Evolutionary conservation across 805 yeast genomes (phyloP).

Genomic region (Suhomyces sp.): DNA sequence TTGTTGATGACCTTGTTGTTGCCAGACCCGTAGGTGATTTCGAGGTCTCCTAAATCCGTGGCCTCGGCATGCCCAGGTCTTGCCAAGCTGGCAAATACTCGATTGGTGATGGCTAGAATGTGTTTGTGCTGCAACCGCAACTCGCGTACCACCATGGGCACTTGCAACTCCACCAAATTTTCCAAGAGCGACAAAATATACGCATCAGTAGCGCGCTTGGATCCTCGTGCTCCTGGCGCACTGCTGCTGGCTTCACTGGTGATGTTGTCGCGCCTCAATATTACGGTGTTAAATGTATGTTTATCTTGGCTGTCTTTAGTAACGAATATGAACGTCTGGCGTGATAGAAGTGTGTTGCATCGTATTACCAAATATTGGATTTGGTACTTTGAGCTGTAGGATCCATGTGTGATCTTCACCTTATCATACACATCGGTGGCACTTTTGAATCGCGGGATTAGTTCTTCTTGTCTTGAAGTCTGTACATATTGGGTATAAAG

Average conservation of each 20-base stretch:
- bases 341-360: slow-evolving; percentile 8
- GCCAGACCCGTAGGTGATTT: slow-evolving; percentile 8
- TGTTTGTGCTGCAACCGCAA: slow-evolving; percentile 5
- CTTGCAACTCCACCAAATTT: slow-evolving; percentile 5
- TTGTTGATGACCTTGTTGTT: slow-evolving; percentile 10
- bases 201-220: neutral
- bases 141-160: slow-evolving; percentile 11
- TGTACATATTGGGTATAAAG: slow-evolving; percentile 1
- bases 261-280: slow-evolving; percentile 4
- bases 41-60: slow-evolving; percentile 8
- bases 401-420: slow-evolving; percentile 1
- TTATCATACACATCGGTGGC: slow-evolving; percentile 5
- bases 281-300: slow-evolving; percentile 6
- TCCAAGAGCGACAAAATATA: slow-evolving; percentile 8
- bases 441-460: slow-evolving; percentile 9
- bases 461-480: slow-evolving; percentile 1
- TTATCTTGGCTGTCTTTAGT: neutral
- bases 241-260: neutral
- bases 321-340: slow-evolving; percentile 11
- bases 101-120: slow-evolving; percentile 6
- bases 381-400: neutral
- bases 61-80: neutral
- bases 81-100: slow-evolving; percentile 3
- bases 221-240: neutral
- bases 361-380: slow-evolving; percentile 10